phyloP scores from a whole-genome alignment of 176 grass and related monocot genomes.

The Eremochloa ophiuroides region DNA sequence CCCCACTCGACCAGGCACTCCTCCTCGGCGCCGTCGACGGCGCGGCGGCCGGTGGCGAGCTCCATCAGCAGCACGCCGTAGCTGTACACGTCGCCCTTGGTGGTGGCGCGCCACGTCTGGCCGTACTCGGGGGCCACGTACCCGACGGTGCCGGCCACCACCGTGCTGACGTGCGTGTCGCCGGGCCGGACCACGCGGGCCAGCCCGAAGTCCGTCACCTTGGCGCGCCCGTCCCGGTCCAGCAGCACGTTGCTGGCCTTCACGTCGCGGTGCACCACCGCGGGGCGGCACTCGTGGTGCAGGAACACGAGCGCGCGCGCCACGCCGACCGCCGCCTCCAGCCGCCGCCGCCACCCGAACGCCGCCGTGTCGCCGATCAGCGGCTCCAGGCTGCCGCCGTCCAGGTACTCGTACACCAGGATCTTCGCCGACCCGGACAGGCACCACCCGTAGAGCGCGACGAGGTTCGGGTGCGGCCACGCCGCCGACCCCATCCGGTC shows the following conservation, averaged over 20 bases:
- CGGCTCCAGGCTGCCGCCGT: conserved; percentile 75
- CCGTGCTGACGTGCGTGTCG: conserved; percentile 87
- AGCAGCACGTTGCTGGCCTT: conserved; percentile 96
- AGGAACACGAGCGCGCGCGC: conserved; percentile 72
- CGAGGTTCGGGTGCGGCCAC: conserved; percentile 85
- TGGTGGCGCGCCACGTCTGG: conserved; percentile 85
- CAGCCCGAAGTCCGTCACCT: conserved; percentile 92
- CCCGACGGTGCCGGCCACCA: conserved; percentile 93
- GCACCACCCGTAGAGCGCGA: conserved; percentile 90
- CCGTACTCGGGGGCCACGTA: conserved; percentile 92
- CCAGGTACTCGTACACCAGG: conserved; percentile 86
- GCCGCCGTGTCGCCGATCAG: conserved; percentile 35
- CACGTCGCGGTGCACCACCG: conserved; percentile 90
- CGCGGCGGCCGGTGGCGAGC: conserved; percentile 59
- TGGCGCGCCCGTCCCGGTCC: conserved; percentile 38
- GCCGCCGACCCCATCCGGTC: conserved; percentile 39
- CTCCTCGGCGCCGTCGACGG: conserved; percentile 69
- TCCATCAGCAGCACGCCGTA: conserved; percentile 88
- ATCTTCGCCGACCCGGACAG: conserved; percentile 61
- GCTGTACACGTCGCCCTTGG: conserved; percentile 88
- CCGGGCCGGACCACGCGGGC: conserved; percentile 61
- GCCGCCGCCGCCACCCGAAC: conserved; percentile 42
- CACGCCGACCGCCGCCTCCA: conserved; percentile 58
- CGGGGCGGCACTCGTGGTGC: conserved; percentile 84
- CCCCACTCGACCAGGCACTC: conserved; percentile 80